Evolutionary conservation across 2,329 filamentous ascomycete species (phyloP).

Genomic region (Aureobasidium mangrovei): DNA sequence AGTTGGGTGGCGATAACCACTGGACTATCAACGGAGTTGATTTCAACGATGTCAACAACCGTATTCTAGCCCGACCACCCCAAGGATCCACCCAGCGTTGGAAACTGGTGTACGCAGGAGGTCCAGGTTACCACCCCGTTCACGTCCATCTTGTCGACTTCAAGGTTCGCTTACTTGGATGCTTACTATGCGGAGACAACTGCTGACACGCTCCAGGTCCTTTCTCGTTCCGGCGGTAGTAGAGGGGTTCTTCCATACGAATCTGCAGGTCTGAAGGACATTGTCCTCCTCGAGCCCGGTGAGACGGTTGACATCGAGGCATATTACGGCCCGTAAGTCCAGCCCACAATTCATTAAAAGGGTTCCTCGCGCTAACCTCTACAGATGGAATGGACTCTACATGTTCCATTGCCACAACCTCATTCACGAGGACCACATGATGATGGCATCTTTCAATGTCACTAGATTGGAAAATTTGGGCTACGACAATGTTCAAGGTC

Average conservation of each 20-base stretch:
- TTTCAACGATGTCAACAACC: constrained; percentile 26
- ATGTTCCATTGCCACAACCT: constrained; percentile 25
- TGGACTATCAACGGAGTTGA: constrained; percentile 30
- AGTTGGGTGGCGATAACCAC: constrained; percentile 16
- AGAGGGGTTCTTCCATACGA: constrained; percentile 45
- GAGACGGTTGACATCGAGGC: constrained; percentile 46
- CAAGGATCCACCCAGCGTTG: constrained; percentile 31
- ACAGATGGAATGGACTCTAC: constrained; percentile 42
- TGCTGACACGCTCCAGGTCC: constrained; percentile 32
- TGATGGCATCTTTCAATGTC: constrained; percentile 39
- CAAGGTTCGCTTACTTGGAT: not conserved
- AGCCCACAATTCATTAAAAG: not conserved
- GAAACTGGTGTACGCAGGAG: constrained; percentile 38
- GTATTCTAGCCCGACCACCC: constrained; percentile 27
- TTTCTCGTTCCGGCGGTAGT: constrained; percentile 41
- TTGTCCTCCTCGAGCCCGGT: constrained; percentile 46
- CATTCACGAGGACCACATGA: constrained; percentile 28
- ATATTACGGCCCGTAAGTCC: constrained; percentile 36
- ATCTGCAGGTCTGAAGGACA: constrained; percentile 47
- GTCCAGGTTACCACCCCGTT: constrained; percentile 45
- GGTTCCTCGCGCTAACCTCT: not conserved
- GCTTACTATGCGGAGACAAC: too few relatives aligned
- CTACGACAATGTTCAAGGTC: constrained; percentile 24
- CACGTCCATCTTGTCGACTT: constrained; percentile 51
- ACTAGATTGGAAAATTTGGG: constrained; percentile 28